Base-by-base conservation (phyloP, 441 rosid species). In the Brassica balearica region DNA sequence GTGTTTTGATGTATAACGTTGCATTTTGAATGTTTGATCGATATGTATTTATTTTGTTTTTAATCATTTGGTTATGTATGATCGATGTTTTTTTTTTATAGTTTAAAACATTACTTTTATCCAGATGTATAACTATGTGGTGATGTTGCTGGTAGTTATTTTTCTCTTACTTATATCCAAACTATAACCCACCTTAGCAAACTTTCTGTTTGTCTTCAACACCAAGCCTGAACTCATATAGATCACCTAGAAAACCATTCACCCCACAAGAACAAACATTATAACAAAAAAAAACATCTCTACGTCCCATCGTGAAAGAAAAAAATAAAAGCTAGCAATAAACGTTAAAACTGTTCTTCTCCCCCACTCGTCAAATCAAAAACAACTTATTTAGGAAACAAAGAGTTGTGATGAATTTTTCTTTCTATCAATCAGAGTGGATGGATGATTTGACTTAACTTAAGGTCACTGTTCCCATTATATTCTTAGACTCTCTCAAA, bases 361-460 rank as follows among this genome's bases (percentile, higher is more conserved):
- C 8, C 74, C 72, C 58, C 74, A 17, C 11, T 60, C 62, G 82
- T 78, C 82, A 73, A 73, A 68, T 79, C 74, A 68, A 53, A 62
- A 51, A 68, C 74, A 73, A 79, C n/a, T 73, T 46, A 61, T 78
- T 68, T 68, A 79, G 66, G 74, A 79, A 79, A 73, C 82, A 79
- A 68, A 73, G 82, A 79, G 71, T 73, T 79, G 74, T 79, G 82
- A 51, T 61, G 70, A 73, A 8, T 36, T 36, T 73, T 68, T 73
- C 70, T 61, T 73, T 73, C 82, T 73, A 73, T 79, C 82, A 73
- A 79, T 73, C 74, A 8, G 82, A 79, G 36, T 48, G 59, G 78
- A 73, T 73, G 74, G 68, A 3, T 71, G 82, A 79, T 79, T 56
- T 79, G 82, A 79, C 82, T 73, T 79, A 29, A 79, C 82, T 71